phyloP scores from a whole-genome alignment of 1,284 basidiomycete genomes.

The Lignosus rhinocerotis region DNA sequence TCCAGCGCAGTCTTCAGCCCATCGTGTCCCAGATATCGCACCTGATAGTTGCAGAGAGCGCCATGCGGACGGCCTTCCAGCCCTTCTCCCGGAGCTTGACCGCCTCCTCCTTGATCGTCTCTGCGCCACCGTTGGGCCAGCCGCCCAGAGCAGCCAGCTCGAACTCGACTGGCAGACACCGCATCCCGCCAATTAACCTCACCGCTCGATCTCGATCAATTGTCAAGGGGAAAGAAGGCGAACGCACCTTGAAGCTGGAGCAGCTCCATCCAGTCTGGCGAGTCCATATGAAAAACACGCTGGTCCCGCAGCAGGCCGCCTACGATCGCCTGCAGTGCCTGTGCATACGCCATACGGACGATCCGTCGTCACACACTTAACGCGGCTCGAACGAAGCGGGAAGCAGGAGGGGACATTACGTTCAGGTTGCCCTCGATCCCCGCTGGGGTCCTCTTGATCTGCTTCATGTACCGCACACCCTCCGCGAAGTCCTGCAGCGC shows the following conservation, averaged over 20 bases:
- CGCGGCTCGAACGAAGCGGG: too few relatives aligned
- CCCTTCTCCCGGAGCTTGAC: conserved; percentile 35
- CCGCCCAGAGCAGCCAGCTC: conserved; percentile 32
- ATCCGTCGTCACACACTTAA: neutral
- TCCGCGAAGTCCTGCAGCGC: conserved; percentile 20
- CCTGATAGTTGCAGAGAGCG: conserved; percentile 41
- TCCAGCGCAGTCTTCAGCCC: too few relatives aligned
- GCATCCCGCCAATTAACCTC: neutral
- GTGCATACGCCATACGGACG: neutral
- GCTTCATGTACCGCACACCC: conserved; percentile 21
- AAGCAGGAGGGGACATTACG: conserved; percentile 12
- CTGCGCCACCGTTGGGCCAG: conserved; percentile 35
- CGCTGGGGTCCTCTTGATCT: conserved; percentile 11
- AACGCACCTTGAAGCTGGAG: conserved; percentile 38
- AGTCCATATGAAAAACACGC: conserved; percentile 35
- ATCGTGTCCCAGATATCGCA: conserved; percentile 6
- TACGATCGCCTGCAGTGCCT: conserved; percentile 31
- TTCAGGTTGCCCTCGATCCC: conserved; percentile 15
- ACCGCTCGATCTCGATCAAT: neutral
- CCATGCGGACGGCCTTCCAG: conserved; percentile 40
- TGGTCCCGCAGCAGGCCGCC: conserved; percentile 37
- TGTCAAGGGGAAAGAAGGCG: neutral
- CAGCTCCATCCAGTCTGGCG: conserved; percentile 25
- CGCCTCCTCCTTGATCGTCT: conserved; percentile 35
- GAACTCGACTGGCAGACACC: conserved; percentile 29